phyloP scores from a whole-genome alignment of 495 filamentous ascomycete genomes.

The Cercophora scortea region DNA sequence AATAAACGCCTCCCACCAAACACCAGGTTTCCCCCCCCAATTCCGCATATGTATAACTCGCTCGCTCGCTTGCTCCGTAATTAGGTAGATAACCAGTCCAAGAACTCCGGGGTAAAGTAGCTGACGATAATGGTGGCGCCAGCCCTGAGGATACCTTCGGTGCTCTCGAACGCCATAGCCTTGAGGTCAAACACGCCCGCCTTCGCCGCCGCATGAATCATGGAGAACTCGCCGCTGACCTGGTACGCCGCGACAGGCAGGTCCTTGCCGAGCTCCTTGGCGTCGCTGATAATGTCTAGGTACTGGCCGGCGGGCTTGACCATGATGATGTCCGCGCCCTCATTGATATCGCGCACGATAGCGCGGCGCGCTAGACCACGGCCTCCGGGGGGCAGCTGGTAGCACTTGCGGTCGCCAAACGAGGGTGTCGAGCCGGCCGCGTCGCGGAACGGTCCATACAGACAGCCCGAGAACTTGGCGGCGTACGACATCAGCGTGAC shows the following conservation, averaged over 20 bases:
- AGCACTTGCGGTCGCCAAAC: conserved; percentile 92
- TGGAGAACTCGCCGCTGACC: conserved; percentile 93
- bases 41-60: conserved; percentile 3
- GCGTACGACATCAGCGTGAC: conserved; percentile 93
- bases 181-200: conserved; percentile 97
- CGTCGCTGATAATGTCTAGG: conserved; percentile 92
- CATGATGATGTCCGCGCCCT: conserved; percentile 98
- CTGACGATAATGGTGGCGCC: conserved; percentile 86
- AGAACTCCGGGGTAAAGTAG: conserved; percentile 90
- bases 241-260: conserved; percentile 93
- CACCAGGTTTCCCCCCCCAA: conserved; percentile 2
- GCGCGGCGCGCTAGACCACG: conserved; percentile 90
- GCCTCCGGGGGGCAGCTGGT: conserved; percentile 88
- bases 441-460: conserved; percentile 96
- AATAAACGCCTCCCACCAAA: conserved; percentile 9
- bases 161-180: conserved; percentile 89
- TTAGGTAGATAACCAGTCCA: conserved; percentile 66
- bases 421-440: conserved; percentile 86
- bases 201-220: conserved; percentile 94
- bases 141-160: conserved; percentile 85
- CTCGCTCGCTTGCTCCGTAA: neutral
- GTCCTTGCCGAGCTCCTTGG: conserved; percentile 84
- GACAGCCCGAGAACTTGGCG: conserved; percentile 91
- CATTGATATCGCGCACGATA: conserved; percentile 79
- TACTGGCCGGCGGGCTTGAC: conserved; percentile 94